phyloP scores from a whole-genome alignment of 805 yeast genomes.

The Nakazawaea wickerhamii region DNA sequence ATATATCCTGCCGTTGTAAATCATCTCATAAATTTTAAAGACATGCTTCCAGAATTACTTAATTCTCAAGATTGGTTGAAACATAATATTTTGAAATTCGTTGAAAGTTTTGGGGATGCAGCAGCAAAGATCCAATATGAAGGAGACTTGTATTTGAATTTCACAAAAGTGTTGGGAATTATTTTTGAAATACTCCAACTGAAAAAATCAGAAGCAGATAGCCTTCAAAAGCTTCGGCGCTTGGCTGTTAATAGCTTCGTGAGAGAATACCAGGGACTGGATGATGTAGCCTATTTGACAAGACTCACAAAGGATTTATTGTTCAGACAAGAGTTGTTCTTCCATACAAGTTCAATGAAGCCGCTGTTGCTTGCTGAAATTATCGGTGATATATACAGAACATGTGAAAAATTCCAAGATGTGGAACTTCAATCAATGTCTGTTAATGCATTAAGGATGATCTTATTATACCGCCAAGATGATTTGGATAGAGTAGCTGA shows the following conservation, averaged over 20 bases:
- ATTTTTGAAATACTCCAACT: not conserved
- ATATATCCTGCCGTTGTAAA: constrained; percentile 25
- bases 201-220: not conserved
- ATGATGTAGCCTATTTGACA: not conserved
- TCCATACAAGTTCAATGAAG: constrained; percentile 26
- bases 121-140: not conserved
- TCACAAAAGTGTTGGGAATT: not conserved
- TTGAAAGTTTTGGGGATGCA: not conserved
- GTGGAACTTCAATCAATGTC: constrained; percentile 17
- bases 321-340: constrained; percentile 27
- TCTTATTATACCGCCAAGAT: constrained; percentile 26
- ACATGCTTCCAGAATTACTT: constrained; percentile 11
- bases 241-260: not conserved
- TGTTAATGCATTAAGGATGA: constrained; percentile 27
- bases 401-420: constrained; percentile 15
- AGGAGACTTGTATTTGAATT: not conserved
- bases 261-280: constrained; percentile 1
- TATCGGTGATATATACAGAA: constrained; percentile 22
- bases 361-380: constrained; percentile 30
- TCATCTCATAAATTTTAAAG: constrained; percentile 25
- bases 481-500: constrained; percentile 23
- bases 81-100: constrained; percentile 22
- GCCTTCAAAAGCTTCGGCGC: not conserved
- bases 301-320: constrained; percentile 19
- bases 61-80: constrained; percentile 29